Evolutionary conservation across 441 rosid species (phyloP).

Genomic region (Gossypium schwendimanii): DNA sequence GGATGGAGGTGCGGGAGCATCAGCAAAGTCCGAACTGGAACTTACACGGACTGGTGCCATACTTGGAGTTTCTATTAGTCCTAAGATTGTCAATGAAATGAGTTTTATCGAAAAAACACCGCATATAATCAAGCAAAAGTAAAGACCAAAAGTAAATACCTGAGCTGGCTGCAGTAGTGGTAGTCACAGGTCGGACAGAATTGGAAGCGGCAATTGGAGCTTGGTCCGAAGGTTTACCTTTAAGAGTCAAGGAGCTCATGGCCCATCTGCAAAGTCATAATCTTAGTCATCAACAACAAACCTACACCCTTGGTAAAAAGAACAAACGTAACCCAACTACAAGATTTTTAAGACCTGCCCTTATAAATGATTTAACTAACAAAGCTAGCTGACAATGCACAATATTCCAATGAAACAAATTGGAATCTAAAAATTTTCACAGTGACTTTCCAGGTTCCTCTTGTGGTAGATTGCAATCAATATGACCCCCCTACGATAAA

Average conservation of each 20-base stretch:
- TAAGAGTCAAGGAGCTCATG: constrained; percentile 94
- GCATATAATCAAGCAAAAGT: constrained; percentile 13
- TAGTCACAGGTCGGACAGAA: constrained; percentile 38
- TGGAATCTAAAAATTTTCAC: neutral
- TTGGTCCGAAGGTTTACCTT: constrained; percentile 88
- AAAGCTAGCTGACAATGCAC: neutral
- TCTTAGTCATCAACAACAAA: constrained; percentile 4
- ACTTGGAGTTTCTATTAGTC: constrained; percentile 39
- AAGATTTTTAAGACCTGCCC: neutral
- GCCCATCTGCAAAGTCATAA: constrained; percentile 69
- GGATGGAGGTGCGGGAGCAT: constrained; percentile 65
- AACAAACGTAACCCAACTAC: neutral
- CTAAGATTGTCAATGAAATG: constrained; percentile 33
- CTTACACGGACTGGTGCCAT: constrained; percentile 42
- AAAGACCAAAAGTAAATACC: constrained; percentile 28
- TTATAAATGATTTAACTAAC: neutral
- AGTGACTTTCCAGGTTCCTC: neutral
- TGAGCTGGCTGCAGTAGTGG: constrained; percentile 48
- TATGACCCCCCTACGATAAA: neutral
- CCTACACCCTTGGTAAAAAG: neutral
- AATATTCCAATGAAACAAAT: neutral
- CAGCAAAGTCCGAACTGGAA: constrained; percentile 60
- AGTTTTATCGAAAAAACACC: neutral
- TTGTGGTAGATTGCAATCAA: neutral
- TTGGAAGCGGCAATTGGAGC: constrained; percentile 57